Base-by-base conservation (phyloP, 805 yeast species). In the Hanseniaspora lachancei region DNA sequence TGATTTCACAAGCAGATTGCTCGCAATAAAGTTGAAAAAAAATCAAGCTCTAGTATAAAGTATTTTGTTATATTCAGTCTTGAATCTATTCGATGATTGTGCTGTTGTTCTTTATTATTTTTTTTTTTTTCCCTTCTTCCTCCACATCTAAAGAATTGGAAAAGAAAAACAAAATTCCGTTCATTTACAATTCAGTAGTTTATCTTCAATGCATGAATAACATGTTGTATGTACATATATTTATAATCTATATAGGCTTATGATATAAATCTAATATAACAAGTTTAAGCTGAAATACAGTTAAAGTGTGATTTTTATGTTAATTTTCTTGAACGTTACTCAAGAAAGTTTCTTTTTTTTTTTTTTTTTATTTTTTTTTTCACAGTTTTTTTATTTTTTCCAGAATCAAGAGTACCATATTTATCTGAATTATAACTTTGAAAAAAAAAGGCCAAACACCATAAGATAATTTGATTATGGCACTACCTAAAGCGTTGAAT, bases 101-200 rank as follows among this genome's bases (percentile, higher is more conserved):
- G 35, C 15, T 32, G 29, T 27, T 27, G 57, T 18, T 58, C 59
- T 20, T 57, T 60, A 39, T 15, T n/a, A 24, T 52, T 9, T 18
- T 43, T 43, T 21, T 38, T 21, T 43, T 23, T 15, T 20, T 18
- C 35, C 43, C 13, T 43, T 29, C 18, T n/a, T 20, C 18, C 21
- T 38, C 35, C 15, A 32, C 5, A 32, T 13, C 15, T 12, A 32
- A 32, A 32, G 15, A 13, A 12, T 32, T 32, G 13, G 3, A 38
- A 29, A 34, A 36, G 29, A 16, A 38, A 21, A 32, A 32, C 32
- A 38, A 29, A 29, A 23, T 43, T 27, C 9, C 21, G 20, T 15
- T 43, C 43, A 36, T 35, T 43, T 32, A 20, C 34, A n/a, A 29
- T 43, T 34, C 47, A 43, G 47, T 24, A 27, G 39, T 43, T 32